These are phyloP conservation scores for Rutstroemia sp. DNA, from an alignment of 2,329 filamentous ascomycete genomes.

Conservation along the genomic window DNA sequence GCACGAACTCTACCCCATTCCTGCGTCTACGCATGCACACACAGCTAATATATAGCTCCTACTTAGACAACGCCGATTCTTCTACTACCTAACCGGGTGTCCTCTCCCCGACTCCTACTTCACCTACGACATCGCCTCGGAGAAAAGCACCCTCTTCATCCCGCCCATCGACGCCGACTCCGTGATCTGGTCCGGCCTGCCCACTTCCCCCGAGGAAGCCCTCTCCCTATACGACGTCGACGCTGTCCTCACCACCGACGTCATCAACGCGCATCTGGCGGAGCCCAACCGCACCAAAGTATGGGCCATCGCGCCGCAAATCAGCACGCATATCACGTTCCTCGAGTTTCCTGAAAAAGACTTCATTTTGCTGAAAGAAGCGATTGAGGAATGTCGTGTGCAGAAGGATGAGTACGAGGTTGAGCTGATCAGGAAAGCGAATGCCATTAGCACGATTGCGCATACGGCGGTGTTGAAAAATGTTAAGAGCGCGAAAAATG, in stretches of 20 bases:
- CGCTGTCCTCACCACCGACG: slow-evolving; percentile 61
- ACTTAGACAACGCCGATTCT: slow-evolving; percentile 74
- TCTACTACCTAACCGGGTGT: slow-evolving; percentile 91
- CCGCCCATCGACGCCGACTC: slow-evolving; percentile 80
- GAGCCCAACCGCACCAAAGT: slow-evolving; percentile 37
- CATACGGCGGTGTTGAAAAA: slow-evolving; percentile 55
- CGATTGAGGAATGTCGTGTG: slow-evolving; percentile 61
- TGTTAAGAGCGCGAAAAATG: slow-evolving; percentile 61
- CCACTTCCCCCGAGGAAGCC: slow-evolving; percentile 69
- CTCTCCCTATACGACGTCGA: slow-evolving; percentile 74
- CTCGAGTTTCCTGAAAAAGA: slow-evolving; percentile 61
- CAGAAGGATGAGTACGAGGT: slow-evolving; percentile 71
- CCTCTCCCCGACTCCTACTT: slow-evolving; percentile 71
- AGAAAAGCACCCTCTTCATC: slow-evolving; percentile 79
- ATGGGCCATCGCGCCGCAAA: slow-evolving; percentile 72
- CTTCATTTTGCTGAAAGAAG: slow-evolving; percentile 44
- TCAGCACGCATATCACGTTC: slow-evolving; percentile 66
- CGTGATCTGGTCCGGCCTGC: slow-evolving; percentile 90
- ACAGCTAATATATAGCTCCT: not conserved
- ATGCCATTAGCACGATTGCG: slow-evolving; percentile 59
- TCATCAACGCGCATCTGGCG: slow-evolving; percentile 62
- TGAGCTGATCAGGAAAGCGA: slow-evolving; percentile 64
- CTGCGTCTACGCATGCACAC: not conserved
- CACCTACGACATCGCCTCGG: slow-evolving; percentile 69
- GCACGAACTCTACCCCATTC: not conserved